Evolutionary conservation across 306 rosid genomes (phyloP).

Genomic region (Albizia julibrissin): DNA sequence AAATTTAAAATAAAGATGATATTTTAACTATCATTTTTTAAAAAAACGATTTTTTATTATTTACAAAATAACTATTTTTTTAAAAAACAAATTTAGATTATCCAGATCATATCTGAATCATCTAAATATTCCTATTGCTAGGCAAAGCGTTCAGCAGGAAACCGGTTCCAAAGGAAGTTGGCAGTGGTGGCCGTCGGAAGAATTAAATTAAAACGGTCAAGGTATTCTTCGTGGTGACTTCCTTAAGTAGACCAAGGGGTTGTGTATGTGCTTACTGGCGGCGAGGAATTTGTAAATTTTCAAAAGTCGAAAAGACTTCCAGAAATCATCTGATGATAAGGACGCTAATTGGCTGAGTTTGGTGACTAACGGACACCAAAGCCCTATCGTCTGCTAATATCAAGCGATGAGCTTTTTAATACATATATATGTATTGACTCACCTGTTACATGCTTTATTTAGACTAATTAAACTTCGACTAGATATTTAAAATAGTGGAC

Average conservation of each 20-base stretch:
- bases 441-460: neutral
- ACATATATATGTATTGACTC: neutral
- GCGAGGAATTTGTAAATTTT: constrained; percentile 30
- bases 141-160: too few species aligned
- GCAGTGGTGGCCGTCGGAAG: neutral
- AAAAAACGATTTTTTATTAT: too few species aligned
- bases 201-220: constrained; percentile 13
- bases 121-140: too few species aligned
- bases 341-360: constrained; percentile 32
- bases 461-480: neutral
- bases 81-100: too few species aligned
- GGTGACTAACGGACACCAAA: constrained; percentile 29
- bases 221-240: constrained; percentile 26
- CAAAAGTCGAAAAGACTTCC: neutral
- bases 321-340: constrained; percentile 24
- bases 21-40: too few species aligned
- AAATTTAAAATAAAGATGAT: too few species aligned
- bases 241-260: constrained; percentile 30
- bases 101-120: rapidly evolving
- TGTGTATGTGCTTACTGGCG: constrained; percentile 35
- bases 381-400: neutral
- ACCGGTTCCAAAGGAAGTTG: too few species aligned
- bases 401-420: neutral
- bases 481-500: neutral
- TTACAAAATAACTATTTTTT: too few species aligned